Percentiles rank a stretch among this genome's conserved stretches.
Conservation (phyloP, 78 protist species). For the Dictyostelium brefeldianum region DNA sequence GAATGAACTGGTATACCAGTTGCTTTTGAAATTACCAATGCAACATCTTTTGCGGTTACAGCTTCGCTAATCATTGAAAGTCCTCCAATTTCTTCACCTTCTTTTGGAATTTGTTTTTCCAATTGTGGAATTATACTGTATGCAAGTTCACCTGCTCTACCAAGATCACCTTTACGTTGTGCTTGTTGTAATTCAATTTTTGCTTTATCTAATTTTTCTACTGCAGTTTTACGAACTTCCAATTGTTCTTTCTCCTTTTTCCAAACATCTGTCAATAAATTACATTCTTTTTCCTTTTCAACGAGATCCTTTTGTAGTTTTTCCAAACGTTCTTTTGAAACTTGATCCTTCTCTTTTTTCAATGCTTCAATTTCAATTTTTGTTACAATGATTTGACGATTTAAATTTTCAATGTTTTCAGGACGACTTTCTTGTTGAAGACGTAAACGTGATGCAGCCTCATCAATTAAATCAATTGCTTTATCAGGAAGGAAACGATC, state of each 20-base stretch:
- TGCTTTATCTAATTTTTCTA: conserved; percentile 86
- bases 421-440: conserved; percentile 97
- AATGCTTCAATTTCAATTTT: conserved; percentile 96
- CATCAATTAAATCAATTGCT: conserved; percentile 99
- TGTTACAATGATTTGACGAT: conserved; percentile 91
- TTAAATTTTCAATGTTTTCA: conserved; percentile 93
- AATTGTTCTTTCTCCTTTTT: conserved; percentile 61
- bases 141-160: conserved; percentile 92
- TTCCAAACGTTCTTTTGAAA: conserved; percentile 63
- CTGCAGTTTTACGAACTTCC: conserved; percentile 57
- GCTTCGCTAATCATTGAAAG: conserved; percentile 80
- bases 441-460: conserved; percentile 94
- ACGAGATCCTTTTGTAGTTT: conserved; percentile 83
- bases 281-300: conserved; percentile 77
- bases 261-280: conserved; percentile 27
- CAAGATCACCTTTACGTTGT: conserved; percentile 91
- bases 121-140: conserved; percentile 94
- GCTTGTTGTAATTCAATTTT: conserved; percentile 88
- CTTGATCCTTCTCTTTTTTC: conserved; percentile 87
- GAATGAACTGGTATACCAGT: conserved; percentile 98
- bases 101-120: conserved; percentile 72
- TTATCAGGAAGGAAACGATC: conserved; percentile 98
- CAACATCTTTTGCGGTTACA: conserved; percentile 89
- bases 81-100: conserved; percentile 30
- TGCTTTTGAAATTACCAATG: conserved; percentile 92